Evolutionary conservation across 2,329 filamentous ascomycete genomes (phyloP), one percentile per base, ranked within the genome.

Genomic region (Achaetomium macrosporum): DNA sequence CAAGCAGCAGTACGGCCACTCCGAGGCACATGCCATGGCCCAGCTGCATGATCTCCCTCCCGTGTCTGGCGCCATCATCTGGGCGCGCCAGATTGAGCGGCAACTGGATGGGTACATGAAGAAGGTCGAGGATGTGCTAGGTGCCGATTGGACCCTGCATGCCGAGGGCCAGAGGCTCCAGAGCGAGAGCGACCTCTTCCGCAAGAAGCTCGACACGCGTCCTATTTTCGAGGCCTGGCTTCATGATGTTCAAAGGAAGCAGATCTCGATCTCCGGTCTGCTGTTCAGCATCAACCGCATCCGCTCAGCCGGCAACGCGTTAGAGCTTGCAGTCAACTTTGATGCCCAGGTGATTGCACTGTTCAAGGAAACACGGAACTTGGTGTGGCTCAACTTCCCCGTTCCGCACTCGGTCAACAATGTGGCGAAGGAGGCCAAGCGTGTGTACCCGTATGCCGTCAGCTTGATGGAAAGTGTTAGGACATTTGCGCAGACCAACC

Each of bases 391-490:
- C 57, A 93, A 90, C 60, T 99, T 90, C 68, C 86, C 89, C 52
- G 89, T 99, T 20, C 95, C 95, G 9, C 93, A 99, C 69, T 84
- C 88, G 13, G 90, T 99, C 65, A 95, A 87, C 70, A 97, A 90
- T 58, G 90, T 96, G 50, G 95, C 95, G 1, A 99, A 97, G 69
- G 93, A 99, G 68, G 95, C 93, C n/a, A 96, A 96, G 71, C 83
- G 93, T 49, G 93, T 99, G 4, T 99, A 99, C 63, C 93, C 93
- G 0, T 99, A 95, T 65, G 93, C 95, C 20, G 91, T 99, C 59
- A 97, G 91, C 65, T 73, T 99, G 60, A 99, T 99, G 90, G 93
- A 99, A 72, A 97, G 90, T 64, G 90, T 97, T n/a, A 83, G 91
- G 54, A 97, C 90, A 0, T 86, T 95, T 58, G 82, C 90, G 2